phyloP scores from a whole-genome alignment of 2,329 filamentous ascomycete genomes.

The Venturia carpophila region DNA sequence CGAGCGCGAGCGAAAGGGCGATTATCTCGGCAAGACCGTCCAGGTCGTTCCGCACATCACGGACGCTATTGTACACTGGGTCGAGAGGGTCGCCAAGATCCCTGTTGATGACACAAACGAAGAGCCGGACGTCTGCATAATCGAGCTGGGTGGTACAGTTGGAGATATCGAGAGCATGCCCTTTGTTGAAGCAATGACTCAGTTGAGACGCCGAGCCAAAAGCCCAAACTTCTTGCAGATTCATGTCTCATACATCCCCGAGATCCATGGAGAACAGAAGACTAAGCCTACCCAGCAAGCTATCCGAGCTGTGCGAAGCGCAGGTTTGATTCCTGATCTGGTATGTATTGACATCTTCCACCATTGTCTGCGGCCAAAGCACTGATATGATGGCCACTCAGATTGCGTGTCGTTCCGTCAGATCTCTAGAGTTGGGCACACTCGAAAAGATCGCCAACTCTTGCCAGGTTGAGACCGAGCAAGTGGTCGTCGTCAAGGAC shows the following conservation, averaged over 20 bases:
- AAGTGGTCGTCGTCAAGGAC: conserved; percentile 81
- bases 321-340: conserved; percentile 56
- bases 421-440: conserved; percentile 62
- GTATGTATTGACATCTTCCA: conserved; percentile 36
- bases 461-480: conserved; percentile 77
- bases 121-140: conserved; percentile 87
- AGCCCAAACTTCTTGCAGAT: conserved; percentile 81
- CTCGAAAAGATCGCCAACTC: conserved; percentile 81
- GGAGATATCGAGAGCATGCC: conserved; percentile 82
- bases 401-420: conserved; percentile 90
- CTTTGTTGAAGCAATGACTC: conserved; percentile 78
- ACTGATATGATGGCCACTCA: conserved; percentile 28
- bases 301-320: conserved; percentile 74
- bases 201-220: conserved; percentile 64
- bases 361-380: conserved; percentile 13
- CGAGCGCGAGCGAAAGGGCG: conserved; percentile 59
- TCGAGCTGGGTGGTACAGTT: conserved; percentile 61
- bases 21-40: conserved; percentile 83
- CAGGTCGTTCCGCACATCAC: conserved; percentile 92
- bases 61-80: conserved; percentile 86
- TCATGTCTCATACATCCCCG: conserved; percentile 79
- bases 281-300: conserved; percentile 95
- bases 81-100: conserved; percentile 74
- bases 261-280: conserved; percentile 74
- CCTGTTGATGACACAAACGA: conserved; percentile 78